Base-by-base conservation (phyloP, 2,329 filamentous ascomycete genomes). In the Pseudopyricularia javanii region DNA sequence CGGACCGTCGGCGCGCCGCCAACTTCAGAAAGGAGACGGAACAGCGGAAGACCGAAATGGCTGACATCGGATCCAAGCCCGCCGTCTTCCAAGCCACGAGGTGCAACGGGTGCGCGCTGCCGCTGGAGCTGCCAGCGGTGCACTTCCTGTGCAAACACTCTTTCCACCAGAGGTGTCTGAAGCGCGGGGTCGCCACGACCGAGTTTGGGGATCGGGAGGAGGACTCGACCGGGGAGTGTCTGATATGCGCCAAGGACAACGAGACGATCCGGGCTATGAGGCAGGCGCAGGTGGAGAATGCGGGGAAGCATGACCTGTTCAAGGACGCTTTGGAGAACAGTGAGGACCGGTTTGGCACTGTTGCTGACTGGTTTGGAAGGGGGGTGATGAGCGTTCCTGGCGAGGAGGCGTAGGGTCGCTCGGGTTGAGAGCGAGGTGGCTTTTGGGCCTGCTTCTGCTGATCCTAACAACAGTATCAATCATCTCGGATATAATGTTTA, bases 101-200 rank as follows among this genome's bases (percentile, higher is more conserved):
- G 51, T 98, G 93, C 66, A 84, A 86, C 28, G 83, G 86, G 51
- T 98, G 93, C 65, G 82, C 82, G 15, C 79, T 82, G 35, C 76
- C 80, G 26, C 75, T 97, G 17, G 91, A 96, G 58, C 74, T 97
- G 12, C 93, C 93, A 0, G 88, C 85, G 0, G 91, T 98, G 49
- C 93, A 98, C 65, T 98, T 98, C 66, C 70, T 98, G 57, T 98
- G 93, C 73, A 95, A 95, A 66, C 93, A 98, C 66, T 91, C 85
- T 56, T 98, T 96, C 74, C 93, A 98, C 65, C 88, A 95, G 70
- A 78, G 88, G 47, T 98, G 91, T 67, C 71, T 98, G 63, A 70
- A 75, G 51, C 66, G 66, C 12, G 72, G 70, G 2, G 69, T 66
- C 33, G 55, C 15, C 55, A 34, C 11, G 58, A 57, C 7, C 55